phyloP scores from a whole-genome alignment of 345 rosid genomes.

The Mallotus nudiflorus region DNA sequence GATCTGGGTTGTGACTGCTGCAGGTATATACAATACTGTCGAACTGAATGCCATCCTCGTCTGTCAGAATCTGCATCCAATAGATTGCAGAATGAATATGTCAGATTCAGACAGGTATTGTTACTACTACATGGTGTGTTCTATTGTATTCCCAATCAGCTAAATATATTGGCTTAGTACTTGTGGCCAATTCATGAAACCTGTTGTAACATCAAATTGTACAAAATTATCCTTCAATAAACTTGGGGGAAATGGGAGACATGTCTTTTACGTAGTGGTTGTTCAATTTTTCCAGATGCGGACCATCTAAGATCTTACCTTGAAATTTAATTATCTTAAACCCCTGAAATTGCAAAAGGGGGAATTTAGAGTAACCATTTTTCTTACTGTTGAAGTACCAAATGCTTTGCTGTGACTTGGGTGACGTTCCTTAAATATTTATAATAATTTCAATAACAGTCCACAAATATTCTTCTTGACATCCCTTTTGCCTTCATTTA shows the following conservation, averaged over 20 bases:
- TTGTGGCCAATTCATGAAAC: neutral
- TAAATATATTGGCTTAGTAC: neutral
- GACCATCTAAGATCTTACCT: neutral
- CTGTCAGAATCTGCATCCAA: conserved; percentile 74
- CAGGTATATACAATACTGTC: conserved; percentile 86
- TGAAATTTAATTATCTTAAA: neutral
- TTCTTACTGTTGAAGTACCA: neutral
- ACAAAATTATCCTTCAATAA: neutral
- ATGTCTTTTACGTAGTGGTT: neutral
- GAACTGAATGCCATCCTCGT: conserved; percentile 79
- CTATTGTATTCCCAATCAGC: neutral
- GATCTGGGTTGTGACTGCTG: conserved; percentile 19
- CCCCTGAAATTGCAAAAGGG: neutral
- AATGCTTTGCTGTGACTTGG: neutral
- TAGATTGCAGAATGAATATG: conserved; percentile 74
- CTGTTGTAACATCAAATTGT: neutral
- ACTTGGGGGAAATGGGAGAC: neutral
- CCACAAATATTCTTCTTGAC: neutral
- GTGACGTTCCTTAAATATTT: neutral
- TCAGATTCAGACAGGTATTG: conserved; percentile 81
- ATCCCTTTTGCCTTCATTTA: neutral
- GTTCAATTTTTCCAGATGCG: neutral
- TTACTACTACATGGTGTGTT: neutral
- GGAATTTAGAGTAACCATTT: neutral
- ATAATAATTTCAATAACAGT: neutral